Evolutionary conservation across 2,329 filamentous ascomycete species (phyloP), one percentile per base, ranked within the genome.

Genomic region (Colletotrichum liriopes): DNA sequence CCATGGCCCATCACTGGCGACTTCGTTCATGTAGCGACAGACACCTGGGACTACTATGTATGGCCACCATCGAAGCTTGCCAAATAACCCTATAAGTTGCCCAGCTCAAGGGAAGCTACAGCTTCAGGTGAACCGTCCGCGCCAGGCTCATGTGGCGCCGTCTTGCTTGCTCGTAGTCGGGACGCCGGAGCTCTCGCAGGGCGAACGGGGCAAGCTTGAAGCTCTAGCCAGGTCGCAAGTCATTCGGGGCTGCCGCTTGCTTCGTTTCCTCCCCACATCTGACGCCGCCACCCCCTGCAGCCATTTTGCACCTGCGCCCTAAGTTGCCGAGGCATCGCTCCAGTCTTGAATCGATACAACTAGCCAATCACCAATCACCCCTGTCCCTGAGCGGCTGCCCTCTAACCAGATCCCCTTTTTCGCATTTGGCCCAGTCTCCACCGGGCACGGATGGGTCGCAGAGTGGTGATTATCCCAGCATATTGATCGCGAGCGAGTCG

Each of bases 291-390:
- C 39, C 67, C 63, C 62, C 55, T 55, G 67, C 63, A 65, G 55
- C 45, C 51, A 63, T 51, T 32, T 32, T 32, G 43, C 61, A 51
- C 43, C 20, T 63, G 39, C 60, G 45, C 29, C 29, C 32, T 49
- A 68, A 63, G 12, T 56, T 68, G 43, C 68, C 68, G 64, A 71
- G 68, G 68, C 68, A 67, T 71, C 67, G 35, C 51, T 70, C n/a
- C 18, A 52, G 1, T 39, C 37, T 41, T 16, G 23, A 6, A 52
- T 45, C 20, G 18, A 51, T 14, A 26, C 43, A 23, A 47, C 56
- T 71, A 51, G 67, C 64, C 52, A 68, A 63, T 20, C 32, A 6
- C 32, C 7, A 45, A 18, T 9, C 3, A 41, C 29, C 67, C 67
- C 61, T 71, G 67, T 49, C 47, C 63, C n/a, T 29, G 56, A 23